Conservation (phyloP, 306 rosid species). For the Fragaria iinumae region DNA sequence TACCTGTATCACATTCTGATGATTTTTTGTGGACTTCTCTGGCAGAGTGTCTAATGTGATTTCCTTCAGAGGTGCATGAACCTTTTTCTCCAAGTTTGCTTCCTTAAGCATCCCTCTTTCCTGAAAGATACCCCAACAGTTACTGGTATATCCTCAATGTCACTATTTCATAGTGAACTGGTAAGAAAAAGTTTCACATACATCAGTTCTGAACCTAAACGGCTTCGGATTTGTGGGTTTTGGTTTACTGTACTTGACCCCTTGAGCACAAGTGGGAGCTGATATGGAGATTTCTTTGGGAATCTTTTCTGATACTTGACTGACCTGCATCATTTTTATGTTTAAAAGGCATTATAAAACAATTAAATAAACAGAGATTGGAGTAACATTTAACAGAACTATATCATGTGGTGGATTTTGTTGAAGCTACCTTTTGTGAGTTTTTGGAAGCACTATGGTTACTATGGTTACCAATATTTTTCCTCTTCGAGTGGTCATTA, state of each 20-base stretch:
- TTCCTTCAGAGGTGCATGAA: constrained; percentile 48
- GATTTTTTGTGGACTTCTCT: constrained; percentile 36
- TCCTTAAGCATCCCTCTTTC: constrained; percentile 92
- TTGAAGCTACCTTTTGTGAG: constrained; percentile 46
- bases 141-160: constrained; percentile 17
- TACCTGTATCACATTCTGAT: constrained; percentile 34
- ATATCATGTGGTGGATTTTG: neutral
- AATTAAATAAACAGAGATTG: neutral
- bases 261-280: constrained; percentile 41
- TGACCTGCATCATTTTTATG: constrained; percentile 34
- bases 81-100: constrained; percentile 69
- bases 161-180: neutral
- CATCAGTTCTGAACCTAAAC: constrained; percentile 93
- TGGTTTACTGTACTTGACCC: constrained; percentile 62
- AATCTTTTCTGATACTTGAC: constrained; percentile 22
- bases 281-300: constrained; percentile 45
- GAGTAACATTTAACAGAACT: neutral
- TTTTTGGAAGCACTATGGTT: constrained; percentile 44
- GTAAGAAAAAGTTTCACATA: constrained; percentile 38
- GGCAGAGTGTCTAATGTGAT: constrained; percentile 32
- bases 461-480: constrained; percentile 44
- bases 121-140: constrained; percentile 35
- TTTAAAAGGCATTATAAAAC: constrained; percentile 7
- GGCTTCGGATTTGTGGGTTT: constrained; percentile 92
- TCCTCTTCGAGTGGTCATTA: constrained; percentile 22